A percentile compares a stretch with the other conserved stretches of the same genome.
Conservation (phyloP, 2,329 filamentous ascomycete genomes). For the Polychaeton citri region DNA sequence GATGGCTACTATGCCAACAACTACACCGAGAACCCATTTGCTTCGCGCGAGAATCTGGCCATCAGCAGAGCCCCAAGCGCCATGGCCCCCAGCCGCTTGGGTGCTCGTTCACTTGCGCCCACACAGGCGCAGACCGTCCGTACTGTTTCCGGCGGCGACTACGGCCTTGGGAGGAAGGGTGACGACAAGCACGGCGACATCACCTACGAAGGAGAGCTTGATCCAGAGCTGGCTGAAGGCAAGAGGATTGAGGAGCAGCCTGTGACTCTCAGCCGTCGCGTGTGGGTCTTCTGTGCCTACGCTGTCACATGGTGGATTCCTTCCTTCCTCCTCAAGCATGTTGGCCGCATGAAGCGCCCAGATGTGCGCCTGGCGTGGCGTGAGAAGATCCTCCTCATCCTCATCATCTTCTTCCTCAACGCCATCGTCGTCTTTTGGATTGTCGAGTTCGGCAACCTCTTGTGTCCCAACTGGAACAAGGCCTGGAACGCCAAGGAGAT, state of each 20-base stretch:
- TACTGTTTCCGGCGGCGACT: constrained; percentile 52
- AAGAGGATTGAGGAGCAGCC: constrained; percentile 62
- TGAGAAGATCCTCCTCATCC: constrained; percentile 77
- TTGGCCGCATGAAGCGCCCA: constrained; percentile 93
- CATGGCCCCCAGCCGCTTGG: constrained; percentile 29
- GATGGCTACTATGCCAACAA: constrained; percentile 8
- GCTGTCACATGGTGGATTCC: constrained; percentile 87
- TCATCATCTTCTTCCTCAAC: constrained; percentile 73
- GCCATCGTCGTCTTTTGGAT: constrained; percentile 82
- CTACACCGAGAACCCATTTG: constrained; percentile 43
- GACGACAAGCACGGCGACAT: constrained; percentile 62
- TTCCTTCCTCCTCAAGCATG: constrained; percentile 61
- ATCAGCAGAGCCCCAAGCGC: constrained; percentile 38
- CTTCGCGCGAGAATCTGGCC: constrained; percentile 54
- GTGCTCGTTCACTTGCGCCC: constrained; percentile 34
- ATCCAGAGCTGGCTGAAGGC: constrained; percentile 63
- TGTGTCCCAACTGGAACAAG: constrained; percentile 87
- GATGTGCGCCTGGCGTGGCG: constrained; percentile 96
- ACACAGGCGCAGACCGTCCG: constrained; percentile 46
- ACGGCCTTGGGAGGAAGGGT: constrained; percentile 76
- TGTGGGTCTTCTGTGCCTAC: constrained; percentile 79
- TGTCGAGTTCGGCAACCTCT: constrained; percentile 64
- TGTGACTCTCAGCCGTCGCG: constrained; percentile 49
- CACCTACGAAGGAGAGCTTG: constrained; percentile 58
- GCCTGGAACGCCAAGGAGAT: constrained; percentile 68